Percentiles rank a stretch among this genome's conserved stretches.
Conservation (phyloP, 768 basidiomycete species). For the Agrocybe chaxingu region DNA sequence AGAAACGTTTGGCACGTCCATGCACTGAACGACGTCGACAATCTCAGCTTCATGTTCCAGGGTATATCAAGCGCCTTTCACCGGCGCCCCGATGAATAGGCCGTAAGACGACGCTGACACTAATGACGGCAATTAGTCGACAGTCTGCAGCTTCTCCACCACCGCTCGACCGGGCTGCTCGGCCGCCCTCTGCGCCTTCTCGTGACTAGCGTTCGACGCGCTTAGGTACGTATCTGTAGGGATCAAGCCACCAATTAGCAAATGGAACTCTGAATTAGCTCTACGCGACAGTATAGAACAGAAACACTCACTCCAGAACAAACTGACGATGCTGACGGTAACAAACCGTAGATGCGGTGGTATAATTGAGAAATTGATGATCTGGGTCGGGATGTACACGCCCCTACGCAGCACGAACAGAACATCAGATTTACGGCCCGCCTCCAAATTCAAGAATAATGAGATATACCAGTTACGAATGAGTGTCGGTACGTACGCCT, state of each 20-base stretch:
- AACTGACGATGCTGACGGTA: slow-evolving; percentile 69
- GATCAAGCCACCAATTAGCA: not conserved
- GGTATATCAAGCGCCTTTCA: too few relatives aligned
- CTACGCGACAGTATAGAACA: not conserved
- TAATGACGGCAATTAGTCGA: slow-evolving; percentile 1
- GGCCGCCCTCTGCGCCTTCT: slow-evolving; percentile 6
- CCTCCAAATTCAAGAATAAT: not conserved
- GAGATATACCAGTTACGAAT: slow-evolving; percentile 66
- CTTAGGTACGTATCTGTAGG: slow-evolving; percentile 60
- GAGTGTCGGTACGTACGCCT: slow-evolving; percentile 73
- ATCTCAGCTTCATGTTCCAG: too few relatives aligned
- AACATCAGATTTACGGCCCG: not conserved
- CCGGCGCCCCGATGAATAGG: too few relatives aligned
- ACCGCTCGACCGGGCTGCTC: not conserved
- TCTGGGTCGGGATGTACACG: slow-evolving; percentile 74
- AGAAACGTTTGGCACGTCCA: slow-evolving; percentile 19
- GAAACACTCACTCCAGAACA: slow-evolving; percentile 71
- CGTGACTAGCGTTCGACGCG: slow-evolving; percentile 40
- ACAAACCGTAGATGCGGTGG: slow-evolving; percentile 77
- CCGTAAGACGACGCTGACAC: too few relatives aligned
- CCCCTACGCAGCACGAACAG: slow-evolving; percentile 36
- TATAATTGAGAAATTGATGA: slow-evolving; percentile 75
- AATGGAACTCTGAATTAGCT: not conserved
- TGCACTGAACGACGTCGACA: slow-evolving; percentile 16
- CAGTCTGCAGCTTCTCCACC: slow-evolving; percentile 1